These are phyloP conservation scores for Colletotrichum aenigma DNA, from an alignment of 2,329 filamentous ascomycete species.

Conservation along the genomic window DNA sequence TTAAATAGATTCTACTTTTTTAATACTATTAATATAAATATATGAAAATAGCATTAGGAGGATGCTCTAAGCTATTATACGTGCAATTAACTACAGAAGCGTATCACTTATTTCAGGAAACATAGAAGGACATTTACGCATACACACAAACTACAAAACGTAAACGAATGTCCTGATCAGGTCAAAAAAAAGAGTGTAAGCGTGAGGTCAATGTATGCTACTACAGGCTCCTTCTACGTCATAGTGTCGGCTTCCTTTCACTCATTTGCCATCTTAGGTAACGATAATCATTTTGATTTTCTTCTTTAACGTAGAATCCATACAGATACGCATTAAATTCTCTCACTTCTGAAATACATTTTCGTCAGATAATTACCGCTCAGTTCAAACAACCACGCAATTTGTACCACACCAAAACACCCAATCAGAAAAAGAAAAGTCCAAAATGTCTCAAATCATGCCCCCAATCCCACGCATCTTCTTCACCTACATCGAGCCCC, in stretches of 20 bases:
- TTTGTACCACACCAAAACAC: background rate
- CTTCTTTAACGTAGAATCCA: background rate
- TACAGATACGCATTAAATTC: background rate
- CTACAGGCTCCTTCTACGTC: background rate
- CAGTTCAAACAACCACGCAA: background rate
- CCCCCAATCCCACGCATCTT: background rate
- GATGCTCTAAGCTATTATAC: no score
- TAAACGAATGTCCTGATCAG: background rate
- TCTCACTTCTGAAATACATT: background rate
- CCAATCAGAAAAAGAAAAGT: background rate
- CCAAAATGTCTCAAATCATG: background rate
- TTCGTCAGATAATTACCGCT: background rate
- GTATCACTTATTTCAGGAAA: background rate
- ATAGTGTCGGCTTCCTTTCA: background rate
- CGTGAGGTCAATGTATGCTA: background rate
- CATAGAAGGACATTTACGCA: background rate
- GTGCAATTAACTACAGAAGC: no score
- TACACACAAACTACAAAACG: background rate
- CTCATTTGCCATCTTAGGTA: background rate
- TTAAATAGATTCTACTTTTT: no score
- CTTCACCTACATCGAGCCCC: background rate
- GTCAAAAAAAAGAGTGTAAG: background rate
- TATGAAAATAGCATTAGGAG: accelerated
- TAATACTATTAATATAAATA: no score
- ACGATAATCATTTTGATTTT: accelerated